Base-by-base conservation (phyloP, 2,329 filamentous ascomycete species). In the Metarhizium brunneum region DNA sequence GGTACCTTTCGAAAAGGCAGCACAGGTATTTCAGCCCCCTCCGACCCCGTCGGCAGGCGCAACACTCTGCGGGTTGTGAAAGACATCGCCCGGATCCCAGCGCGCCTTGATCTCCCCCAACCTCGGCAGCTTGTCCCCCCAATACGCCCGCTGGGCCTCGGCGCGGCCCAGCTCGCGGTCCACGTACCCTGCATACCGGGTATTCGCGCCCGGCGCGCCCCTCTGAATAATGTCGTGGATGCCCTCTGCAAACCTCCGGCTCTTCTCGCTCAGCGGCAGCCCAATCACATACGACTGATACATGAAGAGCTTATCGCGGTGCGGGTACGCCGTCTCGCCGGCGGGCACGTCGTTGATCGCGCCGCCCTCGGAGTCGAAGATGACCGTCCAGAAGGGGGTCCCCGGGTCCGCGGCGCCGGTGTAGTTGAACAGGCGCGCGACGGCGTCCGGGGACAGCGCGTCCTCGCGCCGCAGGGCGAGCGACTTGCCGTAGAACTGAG, bases 261-360 rank as follows among this genome's bases (percentile, higher is more conserved):
- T 81, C 13, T 68, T 70, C n/a, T 70, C 59, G 1, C 70, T 72
- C 14, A 84, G 63, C 1, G 68, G 69, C 0, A 81, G 61, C 18
- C 77, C 79, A 48, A 86, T 63, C 8, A 74, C 80, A 62, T 86
- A 86, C 0, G 78, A 80, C 63, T 87, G 81, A 63, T 83, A 78
- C 70, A 83, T 85, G 68, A 86, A 78, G 45, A 85, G 61, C 59
- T 81, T 81, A 70, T 87, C 80, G 50, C 85, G 78, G 62, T 87
- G 84, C 1, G 79, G 76, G 62, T 84, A 87, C 7, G 83, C 78
- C 0, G 83, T 85, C 10, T 77, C 77, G 60, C 84, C 73, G 58
- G 67, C 65, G 0, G 82, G 68, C 1, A 80, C 69, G 56, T 86
- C 82, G 60, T 74, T 76, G 52, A 82, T 75, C 13, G 82, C 82